phyloP scores from a whole-genome alignment of 2,329 filamentous ascomycete species.

The Scolecobasidium constrictum region DNA sequence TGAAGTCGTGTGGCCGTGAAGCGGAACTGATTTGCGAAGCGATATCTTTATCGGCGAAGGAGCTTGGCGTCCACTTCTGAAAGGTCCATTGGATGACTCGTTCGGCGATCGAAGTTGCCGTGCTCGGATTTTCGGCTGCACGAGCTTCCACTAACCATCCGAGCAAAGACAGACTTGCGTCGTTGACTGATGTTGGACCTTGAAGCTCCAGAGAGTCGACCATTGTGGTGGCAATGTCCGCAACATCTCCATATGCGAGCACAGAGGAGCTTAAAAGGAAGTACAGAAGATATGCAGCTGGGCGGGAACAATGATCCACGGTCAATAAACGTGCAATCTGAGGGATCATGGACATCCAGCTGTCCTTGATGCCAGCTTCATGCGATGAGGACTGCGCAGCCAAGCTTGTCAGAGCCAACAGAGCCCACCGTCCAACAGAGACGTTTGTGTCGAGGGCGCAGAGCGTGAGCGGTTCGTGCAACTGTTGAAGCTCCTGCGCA shows the following conservation, averaged over 20 bases:
- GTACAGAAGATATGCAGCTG: slow-evolving; percentile 64
- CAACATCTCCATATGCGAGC: slow-evolving; percentile 55
- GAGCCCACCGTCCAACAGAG: not conserved
- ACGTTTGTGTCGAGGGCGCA: no score
- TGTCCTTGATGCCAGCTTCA: slow-evolving; percentile 28
- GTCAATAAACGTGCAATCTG: slow-evolving; percentile 59
- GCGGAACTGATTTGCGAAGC: slow-evolving; percentile 54
- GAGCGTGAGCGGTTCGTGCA: no score
- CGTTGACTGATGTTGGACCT: slow-evolving; percentile 68
- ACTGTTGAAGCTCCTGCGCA: no score
- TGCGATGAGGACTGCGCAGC: slow-evolving; percentile 32
- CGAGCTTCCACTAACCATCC: slow-evolving; percentile 54
- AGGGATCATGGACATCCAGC: slow-evolving; percentile 70
- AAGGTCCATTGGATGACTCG: slow-evolving; percentile 74
- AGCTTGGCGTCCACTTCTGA: slow-evolving; percentile 72
- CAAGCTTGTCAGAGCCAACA: slow-evolving; percentile 30
- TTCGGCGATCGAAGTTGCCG: slow-evolving; percentile 55
- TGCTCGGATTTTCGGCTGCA: slow-evolving; percentile 56
- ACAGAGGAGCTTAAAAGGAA: slow-evolving; percentile 55
- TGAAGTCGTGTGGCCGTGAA: slow-evolving; percentile 52
- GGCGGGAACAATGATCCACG: slow-evolving; percentile 59
- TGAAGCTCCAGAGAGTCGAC: slow-evolving; percentile 69
- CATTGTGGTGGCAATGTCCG: slow-evolving; percentile 60
- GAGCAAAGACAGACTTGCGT: slow-evolving; percentile 68
- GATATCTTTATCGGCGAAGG: slow-evolving; percentile 19